These are phyloP conservation scores for Kuraishia molischiana DNA, from an alignment of 805 yeast genomes.

Conservation along the genomic window DNA sequence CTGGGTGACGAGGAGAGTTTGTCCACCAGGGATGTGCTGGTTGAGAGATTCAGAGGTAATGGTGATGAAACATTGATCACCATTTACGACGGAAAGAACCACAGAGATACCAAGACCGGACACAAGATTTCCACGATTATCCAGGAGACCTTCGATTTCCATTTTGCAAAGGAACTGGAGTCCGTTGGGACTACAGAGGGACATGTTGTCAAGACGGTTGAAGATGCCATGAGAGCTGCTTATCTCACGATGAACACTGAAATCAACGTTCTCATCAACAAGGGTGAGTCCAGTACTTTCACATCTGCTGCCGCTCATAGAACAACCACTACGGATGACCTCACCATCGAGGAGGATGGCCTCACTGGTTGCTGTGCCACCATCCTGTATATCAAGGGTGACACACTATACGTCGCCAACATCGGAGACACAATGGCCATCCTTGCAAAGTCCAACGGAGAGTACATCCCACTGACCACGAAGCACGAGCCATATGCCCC, in stretches of 20 bases:
- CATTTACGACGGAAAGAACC: slow-evolving; percentile 71
- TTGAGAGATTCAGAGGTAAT: slow-evolving; percentile 80
- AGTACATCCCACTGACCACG: slow-evolving; percentile 58
- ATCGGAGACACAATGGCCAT: slow-evolving; percentile 87
- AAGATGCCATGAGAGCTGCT: slow-evolving; percentile 74
- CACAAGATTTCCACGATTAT: slow-evolving; percentile 62
- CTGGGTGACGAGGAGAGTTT: slow-evolving; percentile 60
- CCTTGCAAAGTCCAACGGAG: slow-evolving; percentile 73
- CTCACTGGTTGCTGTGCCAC: slow-evolving; percentile 81
- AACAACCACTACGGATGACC: slow-evolving; percentile 39
- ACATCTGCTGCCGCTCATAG: slow-evolving; percentile 41
- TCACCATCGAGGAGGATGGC: slow-evolving; percentile 55
- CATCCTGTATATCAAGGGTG: slow-evolving; percentile 66
- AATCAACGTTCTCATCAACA: slow-evolving; percentile 51
- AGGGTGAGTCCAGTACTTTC: slow-evolving; percentile 29
- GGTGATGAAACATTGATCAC: slow-evolving; percentile 76
- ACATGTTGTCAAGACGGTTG: slow-evolving; percentile 36
- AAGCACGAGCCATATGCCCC: slow-evolving; percentile 79
- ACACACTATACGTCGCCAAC: slow-evolving; percentile 68
- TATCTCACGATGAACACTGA: slow-evolving; percentile 76
- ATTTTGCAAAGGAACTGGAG: slow-evolving; percentile 58
- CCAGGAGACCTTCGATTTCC: slow-evolving; percentile 60
- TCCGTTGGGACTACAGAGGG: slow-evolving; percentile 6
- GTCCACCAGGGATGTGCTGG: slow-evolving; percentile 73
- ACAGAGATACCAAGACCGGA: slow-evolving; percentile 40